These are phyloP conservation scores for Exophiala alcalophila DNA, from an alignment of 2,329 filamentous ascomycete species.

Conservation along the genomic window DNA sequence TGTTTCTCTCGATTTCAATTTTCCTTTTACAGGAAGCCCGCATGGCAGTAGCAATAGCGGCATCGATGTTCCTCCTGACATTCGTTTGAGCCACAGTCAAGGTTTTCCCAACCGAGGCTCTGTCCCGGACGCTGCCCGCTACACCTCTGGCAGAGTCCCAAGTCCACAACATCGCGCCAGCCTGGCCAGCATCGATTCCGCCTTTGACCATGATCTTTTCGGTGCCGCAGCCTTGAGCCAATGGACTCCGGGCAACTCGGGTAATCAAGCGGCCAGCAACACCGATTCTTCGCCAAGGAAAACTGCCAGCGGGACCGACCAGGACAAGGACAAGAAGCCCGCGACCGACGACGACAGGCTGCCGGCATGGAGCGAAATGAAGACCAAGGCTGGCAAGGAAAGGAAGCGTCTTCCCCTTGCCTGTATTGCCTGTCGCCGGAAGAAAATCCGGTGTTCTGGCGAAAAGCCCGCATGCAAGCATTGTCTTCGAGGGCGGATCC, in stretches of 20 bases:
- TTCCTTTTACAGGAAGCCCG: constrained; percentile 26
- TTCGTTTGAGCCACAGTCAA: constrained; percentile 22
- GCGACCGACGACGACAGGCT: constrained; percentile 57
- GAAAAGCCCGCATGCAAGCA: constrained; percentile 98
- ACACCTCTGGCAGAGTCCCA: constrained; percentile 16
- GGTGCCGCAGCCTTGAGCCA: constrained; percentile 23
- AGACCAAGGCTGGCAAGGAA: constrained; percentile 92
- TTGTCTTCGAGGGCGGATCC: constrained; percentile 85
- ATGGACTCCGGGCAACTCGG: constrained; percentile 25
- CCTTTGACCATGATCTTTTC: constrained; percentile 25
- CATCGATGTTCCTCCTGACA: constrained; percentile 27
- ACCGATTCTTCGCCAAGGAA: constrained; percentile 21
- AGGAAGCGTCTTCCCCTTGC: constrained; percentile 87
- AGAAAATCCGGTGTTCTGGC: constrained; percentile 96
- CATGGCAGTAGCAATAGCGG: constrained; percentile 28
- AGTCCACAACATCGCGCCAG: constrained; percentile 27
- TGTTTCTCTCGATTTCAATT: constrained; percentile 24
- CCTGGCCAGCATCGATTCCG: constrained; percentile 28
- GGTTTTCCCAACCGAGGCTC: constrained; percentile 22
- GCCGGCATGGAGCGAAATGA: constrained; percentile 75
- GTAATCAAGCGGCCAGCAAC: constrained; percentile 23
- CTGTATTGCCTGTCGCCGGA: constrained; percentile 91
- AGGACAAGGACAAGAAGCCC: constrained; percentile 20
- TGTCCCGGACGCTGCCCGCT: constrained; percentile 5
- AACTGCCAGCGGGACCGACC: constrained; percentile 14